phyloP scores from a whole-genome alignment of 2,329 filamentous ascomycete species.

The Penicillium sp. region DNA sequence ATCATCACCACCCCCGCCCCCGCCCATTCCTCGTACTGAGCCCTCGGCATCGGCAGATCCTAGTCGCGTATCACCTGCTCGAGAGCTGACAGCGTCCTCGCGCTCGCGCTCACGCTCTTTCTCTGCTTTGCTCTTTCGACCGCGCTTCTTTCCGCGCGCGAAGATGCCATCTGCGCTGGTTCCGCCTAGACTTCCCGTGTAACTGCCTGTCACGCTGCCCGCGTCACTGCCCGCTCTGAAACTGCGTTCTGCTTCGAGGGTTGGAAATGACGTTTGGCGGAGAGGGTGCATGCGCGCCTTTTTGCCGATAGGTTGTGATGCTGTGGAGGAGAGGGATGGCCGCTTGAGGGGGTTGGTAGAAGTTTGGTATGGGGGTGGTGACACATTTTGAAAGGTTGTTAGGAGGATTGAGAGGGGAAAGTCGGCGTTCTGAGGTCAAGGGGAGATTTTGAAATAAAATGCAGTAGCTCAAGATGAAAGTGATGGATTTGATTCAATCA shows the following conservation, averaged over 20 bases:
- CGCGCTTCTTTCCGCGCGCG: constrained; percentile 32
- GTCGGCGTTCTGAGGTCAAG: neutral
- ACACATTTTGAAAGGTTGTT: constrained; percentile 30
- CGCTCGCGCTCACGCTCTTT: constrained; percentile 34
- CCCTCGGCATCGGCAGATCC: constrained; percentile 34
- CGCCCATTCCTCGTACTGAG: constrained; percentile 29
- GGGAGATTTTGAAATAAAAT: neutral
- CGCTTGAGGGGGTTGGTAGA: constrained; percentile 38
- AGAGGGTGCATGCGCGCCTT: constrained; percentile 44
- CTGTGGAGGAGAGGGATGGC: constrained; percentile 37
- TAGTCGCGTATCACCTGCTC: constrained; percentile 24
- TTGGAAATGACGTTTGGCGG: constrained; percentile 45
- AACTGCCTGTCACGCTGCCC: constrained; percentile 41
- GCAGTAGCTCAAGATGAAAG: neutral
- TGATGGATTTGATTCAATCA: neutral
- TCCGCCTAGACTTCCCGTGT: constrained; percentile 40
- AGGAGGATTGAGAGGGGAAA: neutral
- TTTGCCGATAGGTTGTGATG: constrained; percentile 29
- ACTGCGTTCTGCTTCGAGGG: constrained; percentile 30
- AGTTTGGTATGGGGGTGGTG: constrained; percentile 31
- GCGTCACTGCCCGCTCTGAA: constrained; percentile 36
- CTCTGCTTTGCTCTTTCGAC: constrained; percentile 37
- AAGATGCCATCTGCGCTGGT: constrained; percentile 35
- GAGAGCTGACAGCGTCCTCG: constrained; percentile 28
- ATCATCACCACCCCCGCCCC: constrained; percentile 42